Conservation (phyloP, 192 early-diverging fungal genomes). For the Thoreauomyces humboldtii region DNA sequence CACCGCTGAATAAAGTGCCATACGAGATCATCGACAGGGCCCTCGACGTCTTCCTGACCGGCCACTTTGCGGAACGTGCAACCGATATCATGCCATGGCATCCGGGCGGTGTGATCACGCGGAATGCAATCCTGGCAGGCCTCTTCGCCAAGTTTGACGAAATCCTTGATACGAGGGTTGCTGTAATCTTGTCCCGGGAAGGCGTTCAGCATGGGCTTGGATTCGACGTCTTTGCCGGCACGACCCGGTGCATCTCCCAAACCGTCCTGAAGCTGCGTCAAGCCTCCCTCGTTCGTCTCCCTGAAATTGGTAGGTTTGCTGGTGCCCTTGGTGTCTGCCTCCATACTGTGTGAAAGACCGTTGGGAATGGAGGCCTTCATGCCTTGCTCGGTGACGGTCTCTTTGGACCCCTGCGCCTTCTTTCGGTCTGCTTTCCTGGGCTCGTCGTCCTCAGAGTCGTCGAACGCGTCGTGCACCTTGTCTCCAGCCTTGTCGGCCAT, state of each 20-base stretch:
- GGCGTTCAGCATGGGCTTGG: slow-evolving; percentile 32
- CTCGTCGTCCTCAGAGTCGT: neutral
- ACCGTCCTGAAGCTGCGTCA: neutral
- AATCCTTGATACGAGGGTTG: slow-evolving; percentile 83
- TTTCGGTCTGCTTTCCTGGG: neutral
- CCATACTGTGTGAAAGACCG: neutral
- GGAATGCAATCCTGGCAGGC: slow-evolving; percentile 48
- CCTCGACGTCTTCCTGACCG: slow-evolving; percentile 53
- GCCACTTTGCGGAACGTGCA: slow-evolving; percentile 58
- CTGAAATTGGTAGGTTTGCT: slow-evolving; percentile 1
- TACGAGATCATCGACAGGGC: slow-evolving; percentile 74
- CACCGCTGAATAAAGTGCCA: slow-evolving; percentile 84
- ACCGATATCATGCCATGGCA: slow-evolving; percentile 89
- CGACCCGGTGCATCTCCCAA: neutral
- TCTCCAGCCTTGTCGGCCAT: neutral
- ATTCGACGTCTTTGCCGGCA: neutral
- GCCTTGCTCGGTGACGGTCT: neutral
- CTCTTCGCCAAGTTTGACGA: slow-evolving; percentile 51
- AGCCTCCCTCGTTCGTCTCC: neutral
- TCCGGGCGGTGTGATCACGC: slow-evolving; percentile 50
- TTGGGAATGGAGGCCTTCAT: neutral
- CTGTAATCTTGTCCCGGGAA: slow-evolving; percentile 68
- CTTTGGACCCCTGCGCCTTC: neutral
- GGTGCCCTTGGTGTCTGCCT: neutral
- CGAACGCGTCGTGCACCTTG: neutral